A percentile compares a stretch with the other conserved stretches of the same genome.
These are phyloP conservation scores for Epicoccum nigrum DNA, from an alignment of 2,329 filamentous ascomycete genomes.

Conservation along the genomic window DNA sequence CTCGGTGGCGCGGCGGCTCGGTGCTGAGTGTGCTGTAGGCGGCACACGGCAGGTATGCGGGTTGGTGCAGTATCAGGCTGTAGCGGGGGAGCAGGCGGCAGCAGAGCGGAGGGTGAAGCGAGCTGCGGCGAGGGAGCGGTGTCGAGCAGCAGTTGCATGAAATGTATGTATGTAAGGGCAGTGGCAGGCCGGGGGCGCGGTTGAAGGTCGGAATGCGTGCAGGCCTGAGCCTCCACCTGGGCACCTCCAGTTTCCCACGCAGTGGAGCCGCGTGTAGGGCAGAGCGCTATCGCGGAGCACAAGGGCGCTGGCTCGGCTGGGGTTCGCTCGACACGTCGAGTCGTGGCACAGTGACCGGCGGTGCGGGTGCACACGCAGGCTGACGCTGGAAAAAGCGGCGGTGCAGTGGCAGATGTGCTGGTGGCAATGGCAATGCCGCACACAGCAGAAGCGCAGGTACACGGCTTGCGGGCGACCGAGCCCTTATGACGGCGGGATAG, in stretches of 20 bases:
- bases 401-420: too few relatives aligned
- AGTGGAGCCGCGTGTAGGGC: conserved; percentile 19
- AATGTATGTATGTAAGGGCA: conserved; percentile 1
- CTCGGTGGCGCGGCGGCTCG: not conserved
- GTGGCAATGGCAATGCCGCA: not conserved
- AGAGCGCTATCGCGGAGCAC: conserved; percentile 3
- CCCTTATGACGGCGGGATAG: conserved; percentile 24
- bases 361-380: too few relatives aligned
- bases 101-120: conserved; percentile 9
- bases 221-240: conserved; percentile 19
- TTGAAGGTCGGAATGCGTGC: conserved; percentile 11
- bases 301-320: conserved; percentile 9
- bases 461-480: not conserved
- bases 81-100: conserved; percentile 12
- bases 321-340: not conserved
- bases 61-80: not conserved
- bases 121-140: conserved; percentile 4
- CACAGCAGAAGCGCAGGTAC: not conserved
- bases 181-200: conserved; percentile 7
- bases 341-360: too few relatives aligned
- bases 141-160: not conserved
- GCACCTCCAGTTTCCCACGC: too few relatives aligned
- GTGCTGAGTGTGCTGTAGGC: too few relatives aligned
- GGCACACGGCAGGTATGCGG: not conserved
- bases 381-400: not conserved